phyloP scores from a whole-genome alignment of 1,284 basidiomycete genomes.

The Tilletia indica region DNA sequence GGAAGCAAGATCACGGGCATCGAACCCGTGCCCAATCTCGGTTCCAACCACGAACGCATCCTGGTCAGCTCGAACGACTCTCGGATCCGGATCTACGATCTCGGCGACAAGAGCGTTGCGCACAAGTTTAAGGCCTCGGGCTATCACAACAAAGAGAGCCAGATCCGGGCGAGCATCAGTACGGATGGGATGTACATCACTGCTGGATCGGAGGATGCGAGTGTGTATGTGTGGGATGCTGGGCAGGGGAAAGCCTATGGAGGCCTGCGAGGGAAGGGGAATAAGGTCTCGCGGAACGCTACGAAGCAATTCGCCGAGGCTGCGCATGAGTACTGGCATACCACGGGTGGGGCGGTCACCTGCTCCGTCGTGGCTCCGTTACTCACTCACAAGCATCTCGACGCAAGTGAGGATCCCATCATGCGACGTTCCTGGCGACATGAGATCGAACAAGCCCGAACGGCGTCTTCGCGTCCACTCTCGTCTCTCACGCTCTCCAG shows the following conservation, averaged over 20 bases:
- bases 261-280: not conserved
- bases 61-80: slow-evolving; percentile 58
- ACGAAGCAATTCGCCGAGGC: slow-evolving; percentile 17
- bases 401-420: slow-evolving; percentile 32
- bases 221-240: slow-evolving; percentile 49
- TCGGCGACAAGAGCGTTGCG: slow-evolving; percentile 37
- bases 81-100: slow-evolving; percentile 54
- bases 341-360: slow-evolving; percentile 32
- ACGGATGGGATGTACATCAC: slow-evolving; percentile 53
- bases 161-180: slow-evolving; percentile 52
- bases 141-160: slow-evolving; percentile 45
- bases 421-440: slow-evolving; percentile 16
- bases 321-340: slow-evolving; percentile 31
- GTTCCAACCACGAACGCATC: slow-evolving; percentile 44
- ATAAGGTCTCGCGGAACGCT: slow-evolving; percentile 10
- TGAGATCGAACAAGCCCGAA: slow-evolving; percentile 18
- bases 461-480: slow-evolving; percentile 6
- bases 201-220: slow-evolving; percentile 53
- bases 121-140: slow-evolving; percentile 39
- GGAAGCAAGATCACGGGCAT: slow-evolving; percentile 57
- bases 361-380: slow-evolving; percentile 41
- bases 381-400: slow-evolving; percentile 27
- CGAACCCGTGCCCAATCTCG: slow-evolving; percentile 36
- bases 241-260: slow-evolving; percentile 17
- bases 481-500: not conserved